Base-by-base conservation (phyloP, 1,284 basidiomycete genomes). In the Ceratobasidium sp. region DNA sequence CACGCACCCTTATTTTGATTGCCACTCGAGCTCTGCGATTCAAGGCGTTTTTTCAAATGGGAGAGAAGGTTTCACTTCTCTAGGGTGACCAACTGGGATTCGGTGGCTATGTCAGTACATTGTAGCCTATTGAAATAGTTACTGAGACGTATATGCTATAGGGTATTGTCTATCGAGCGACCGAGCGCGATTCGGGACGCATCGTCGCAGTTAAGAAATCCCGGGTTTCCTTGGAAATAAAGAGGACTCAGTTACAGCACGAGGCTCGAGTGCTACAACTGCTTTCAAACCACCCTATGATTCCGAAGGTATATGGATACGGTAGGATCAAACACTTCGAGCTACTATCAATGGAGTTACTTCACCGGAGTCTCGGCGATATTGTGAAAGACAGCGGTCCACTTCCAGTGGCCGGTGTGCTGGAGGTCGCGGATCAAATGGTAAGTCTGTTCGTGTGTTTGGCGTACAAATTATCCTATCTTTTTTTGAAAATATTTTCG, bases 261-360 rank as follows among this genome's bases (percentile, higher is more conserved):
- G 78, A 78, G 48, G 47, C 53, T 27, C 50, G 74, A n/a, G 66
- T 78, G 11, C 75, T 78, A 1, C 57, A 75, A 24, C 56, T 76
- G 5, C 73, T 78, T 5, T 73, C 76, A 66, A 77, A 77, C 14
- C 77, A 78, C 45, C 50, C 77, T 0, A 62, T 73, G 4, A 77
- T 78, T 62, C 77, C 77, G 1, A 19, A 3, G 5, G 44, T 78
- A 6, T 72, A 66, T 60, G 72, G 48, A 2, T 77, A 76, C 27
- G 67, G 71, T 1, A 67, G 65, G 5, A 27, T 76, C 15, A 19
- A n/a, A n/a, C 77, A 78, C 50, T 78, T 78, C 59, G 77, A 78
- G 33, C 75, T 77, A 48, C 9, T 76, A 19, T 53, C 72, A 1
- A 77, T 78, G 73, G 65, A 78, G 57, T 53, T 62, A 62, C 24